phyloP scores from a whole-genome alignment of 2,329 filamentous ascomycete species.

The Stagonosporopsis cucurbitacearum region DNA sequence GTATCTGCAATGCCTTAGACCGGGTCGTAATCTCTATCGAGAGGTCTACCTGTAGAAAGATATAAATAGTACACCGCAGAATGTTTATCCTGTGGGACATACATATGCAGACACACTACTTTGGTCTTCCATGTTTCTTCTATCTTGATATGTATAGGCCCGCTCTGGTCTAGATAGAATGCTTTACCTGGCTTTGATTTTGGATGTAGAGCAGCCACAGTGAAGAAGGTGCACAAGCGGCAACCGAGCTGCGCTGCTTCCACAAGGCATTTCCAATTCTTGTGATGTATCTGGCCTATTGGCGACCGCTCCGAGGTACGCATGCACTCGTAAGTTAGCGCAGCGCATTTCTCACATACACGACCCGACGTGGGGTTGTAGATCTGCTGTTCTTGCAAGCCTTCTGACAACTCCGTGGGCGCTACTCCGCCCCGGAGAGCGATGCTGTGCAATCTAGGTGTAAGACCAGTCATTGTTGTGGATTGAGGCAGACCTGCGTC shows the following conservation, averaged over 20 bases:
- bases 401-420: neutral
- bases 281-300: slow-evolving; percentile 14
- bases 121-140: neutral
- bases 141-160: slow-evolving; percentile 9
- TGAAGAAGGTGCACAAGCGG: slow-evolving; percentile 11
- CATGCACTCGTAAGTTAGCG: slow-evolving; percentile 14
- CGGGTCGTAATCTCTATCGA: neutral
- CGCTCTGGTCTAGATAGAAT: slow-evolving; percentile 7
- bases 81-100: slow-evolving; percentile 7
- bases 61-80: slow-evolving; percentile 9
- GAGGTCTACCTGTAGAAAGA: slow-evolving; percentile 5
- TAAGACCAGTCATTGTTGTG: slow-evolving; percentile 4
- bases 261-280: slow-evolving; percentile 4
- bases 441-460: neutral
- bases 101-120: slow-evolving; percentile 5
- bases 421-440: neutral
- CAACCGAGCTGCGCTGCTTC: slow-evolving; percentile 6
- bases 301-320: neutral
- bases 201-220: slow-evolving; percentile 9
- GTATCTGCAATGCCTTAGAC: neutral
- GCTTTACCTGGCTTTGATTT: slow-evolving; percentile 2
- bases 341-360: slow-evolving; percentile 14
- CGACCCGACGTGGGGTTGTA: slow-evolving; percentile 1
- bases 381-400: neutral
- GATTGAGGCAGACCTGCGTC: neutral